A percentile compares a stretch with the other conserved stretches of the same genome.
phyloP scores from a whole-genome alignment of 1,139 yeast species.

The Taphrina confusa region DNA sequence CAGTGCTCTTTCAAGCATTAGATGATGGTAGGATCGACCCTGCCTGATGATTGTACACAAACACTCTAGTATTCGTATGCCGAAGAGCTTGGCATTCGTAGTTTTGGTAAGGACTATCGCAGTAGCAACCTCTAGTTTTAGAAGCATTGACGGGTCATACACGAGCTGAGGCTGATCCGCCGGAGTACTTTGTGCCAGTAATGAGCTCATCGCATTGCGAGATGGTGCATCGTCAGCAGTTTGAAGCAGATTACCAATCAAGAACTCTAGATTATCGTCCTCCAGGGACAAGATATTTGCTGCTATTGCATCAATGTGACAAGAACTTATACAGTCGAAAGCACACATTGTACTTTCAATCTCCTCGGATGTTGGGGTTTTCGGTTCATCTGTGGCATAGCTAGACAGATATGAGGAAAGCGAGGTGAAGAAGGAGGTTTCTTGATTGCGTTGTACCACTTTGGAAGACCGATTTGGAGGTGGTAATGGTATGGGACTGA shows the following conservation, averaged over 20 bases:
- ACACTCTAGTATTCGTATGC: conserved; percentile 3
- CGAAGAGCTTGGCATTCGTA: not conserved
- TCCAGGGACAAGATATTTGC: conserved; percentile 46
- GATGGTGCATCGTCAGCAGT: conserved; percentile 9
- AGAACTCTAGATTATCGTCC: conserved; percentile 10
- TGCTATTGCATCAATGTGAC: conserved; percentile 59
- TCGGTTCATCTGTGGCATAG: conserved; percentile 70
- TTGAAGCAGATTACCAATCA: conserved; percentile 12
- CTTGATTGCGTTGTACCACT: conserved; percentile 46
- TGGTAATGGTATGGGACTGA: conserved; percentile 61
- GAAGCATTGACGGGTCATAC: conserved; percentile 22
- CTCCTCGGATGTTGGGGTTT: conserved; percentile 91
- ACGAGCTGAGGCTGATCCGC: conserved; percentile 4
- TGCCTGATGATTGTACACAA: not conserved
- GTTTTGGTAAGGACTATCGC: conserved; percentile 12
- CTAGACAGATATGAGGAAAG: conserved; percentile 91
- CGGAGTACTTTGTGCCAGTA: not conserved
- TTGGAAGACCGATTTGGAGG: conserved; percentile 39
- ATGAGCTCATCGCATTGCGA: not conserved
- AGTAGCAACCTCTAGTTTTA: conserved; percentile 28
- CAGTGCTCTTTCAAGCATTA: conserved; percentile 28
- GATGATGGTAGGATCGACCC: not conserved
- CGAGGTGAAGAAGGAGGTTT: conserved; percentile 76
- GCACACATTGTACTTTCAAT: conserved; percentile 82
- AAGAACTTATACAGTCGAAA: conserved; percentile 73